A percentile compares a stretch with the other conserved stretches of the same genome.
Conservation (phyloP, 768 basidiomycete species). For the Phanerochaete carnosa region DNA sequence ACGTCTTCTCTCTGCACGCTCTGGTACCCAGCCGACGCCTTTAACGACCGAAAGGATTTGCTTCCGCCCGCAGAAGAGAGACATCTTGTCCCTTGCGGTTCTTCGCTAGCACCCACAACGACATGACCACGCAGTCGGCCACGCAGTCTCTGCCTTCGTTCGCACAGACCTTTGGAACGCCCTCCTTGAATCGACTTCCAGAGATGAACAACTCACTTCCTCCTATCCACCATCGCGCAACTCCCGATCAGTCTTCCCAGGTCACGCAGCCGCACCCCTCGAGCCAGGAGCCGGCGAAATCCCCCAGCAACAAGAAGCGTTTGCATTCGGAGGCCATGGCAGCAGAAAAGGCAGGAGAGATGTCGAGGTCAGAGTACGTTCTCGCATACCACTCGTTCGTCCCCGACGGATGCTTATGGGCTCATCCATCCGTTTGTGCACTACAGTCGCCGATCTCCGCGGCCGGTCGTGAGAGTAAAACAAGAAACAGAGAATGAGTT, state of each 20-base stretch:
- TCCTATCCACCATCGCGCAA: constrained; percentile 53
- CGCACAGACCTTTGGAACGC: constrained; percentile 66
- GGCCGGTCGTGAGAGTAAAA: constrained; percentile 47
- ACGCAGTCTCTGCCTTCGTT: constrained; percentile 73
- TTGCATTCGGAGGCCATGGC: constrained; percentile 17
- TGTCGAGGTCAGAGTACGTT: constrained; percentile 46
- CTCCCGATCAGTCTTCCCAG: constrained; percentile 21
- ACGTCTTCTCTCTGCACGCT: neutral
- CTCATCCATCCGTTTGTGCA: constrained; percentile 16
- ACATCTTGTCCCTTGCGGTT: neutral
- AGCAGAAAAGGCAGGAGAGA: constrained; percentile 29
- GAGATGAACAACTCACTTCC: constrained; percentile 55
- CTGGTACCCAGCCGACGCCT: neutral
- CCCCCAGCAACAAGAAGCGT: constrained; percentile 25
- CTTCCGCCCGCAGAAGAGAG: neutral
- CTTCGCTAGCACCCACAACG: constrained; percentile 30
- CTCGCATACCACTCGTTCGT: neutral
- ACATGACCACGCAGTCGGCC: constrained; percentile 42
- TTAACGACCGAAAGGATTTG: neutral
- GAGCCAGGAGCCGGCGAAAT: constrained; percentile 13
- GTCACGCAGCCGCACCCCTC: constrained; percentile 17
- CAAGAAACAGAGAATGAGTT: constrained; percentile 9
- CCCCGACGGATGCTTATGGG: neutral
- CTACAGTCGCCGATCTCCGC: constrained; percentile 42
- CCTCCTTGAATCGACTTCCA: constrained; percentile 49